Base-by-base conservation (phyloP, 345 rosid genomes). In the Boechera stricta region DNA sequence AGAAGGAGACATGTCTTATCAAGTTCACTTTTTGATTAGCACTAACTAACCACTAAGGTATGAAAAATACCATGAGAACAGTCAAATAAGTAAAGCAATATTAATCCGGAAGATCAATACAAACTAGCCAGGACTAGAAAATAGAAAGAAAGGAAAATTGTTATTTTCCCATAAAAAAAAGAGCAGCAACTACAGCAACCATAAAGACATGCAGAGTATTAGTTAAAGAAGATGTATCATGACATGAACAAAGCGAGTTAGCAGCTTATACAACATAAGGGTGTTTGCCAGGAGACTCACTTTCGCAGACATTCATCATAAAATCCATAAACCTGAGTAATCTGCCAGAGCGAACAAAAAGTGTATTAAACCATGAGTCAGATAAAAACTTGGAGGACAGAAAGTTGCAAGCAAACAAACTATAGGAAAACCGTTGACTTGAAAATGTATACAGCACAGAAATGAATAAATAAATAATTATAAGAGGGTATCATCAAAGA, bases 291-390 rank as follows among this genome's bases (percentile, higher is more conserved):
- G 77, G 79, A 80, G 79, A 92, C 99, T 92, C 82, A 95, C 99
- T 95, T 95, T 68, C 99, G 86, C 69, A 95, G 87, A 68, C 99
- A 95, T 82, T 95, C 99, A 55, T 95, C 99, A 73, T 95, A 95
- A 82, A 95, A 95, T 65, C 99, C 99, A 82, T 95, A 95, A 77
- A 95, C 99, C 81, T 95, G 99, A 78, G 99, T 95, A 63, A 95
- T 95, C 99, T 95, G 97, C 75, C 79, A 86, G 58, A 51, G 44
- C 36, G 21, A 47, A 56, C 53, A 16, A 59, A 72, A 41, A 61
- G 18, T 55, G 70, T 56, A 65, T 41, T 31, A 74, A 80, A 76
- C 74, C 70, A 74, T 78, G 53, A 80, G 81, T 41, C 72, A 67
- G 60, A 47, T 56, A 28, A 31, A 65, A 10, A 15, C 8, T 42